A percentile compares a stretch with the other conserved stretches of the same genome.
Evolutionary conservation across 2,329 filamentous ascomycete species (phyloP).

Genomic region (Exophiala dermatitidis): DNA sequence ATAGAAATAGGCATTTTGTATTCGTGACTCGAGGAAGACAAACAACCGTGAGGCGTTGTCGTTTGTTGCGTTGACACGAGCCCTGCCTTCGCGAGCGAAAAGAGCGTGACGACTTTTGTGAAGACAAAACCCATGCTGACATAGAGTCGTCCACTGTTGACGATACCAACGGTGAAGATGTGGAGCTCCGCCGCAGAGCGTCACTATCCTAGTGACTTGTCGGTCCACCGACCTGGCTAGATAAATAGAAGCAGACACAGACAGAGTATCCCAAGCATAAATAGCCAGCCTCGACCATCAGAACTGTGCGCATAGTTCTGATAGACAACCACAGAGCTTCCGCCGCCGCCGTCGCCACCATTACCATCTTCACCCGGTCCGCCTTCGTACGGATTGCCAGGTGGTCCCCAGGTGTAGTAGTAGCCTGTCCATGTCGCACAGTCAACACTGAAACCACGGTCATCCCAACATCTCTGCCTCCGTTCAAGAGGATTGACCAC

Average conservation of each 20-base stretch:
- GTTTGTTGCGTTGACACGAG: too few species aligned
- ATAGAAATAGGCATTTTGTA: background rate
- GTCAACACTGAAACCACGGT: slow-evolving; percentile 27
- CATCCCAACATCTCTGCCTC: slow-evolving; percentile 27
- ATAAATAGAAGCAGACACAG: slow-evolving; percentile 15
- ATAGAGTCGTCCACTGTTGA: too few species aligned
- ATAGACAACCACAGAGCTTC: slow-evolving; percentile 20
- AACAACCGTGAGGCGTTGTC: background rate
- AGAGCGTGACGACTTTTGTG: too few species aligned
- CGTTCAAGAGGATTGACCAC: slow-evolving; percentile 19
- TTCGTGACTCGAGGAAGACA: background rate
- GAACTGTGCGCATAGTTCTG: slow-evolving; percentile 5
- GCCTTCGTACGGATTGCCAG: slow-evolving; percentile 23
- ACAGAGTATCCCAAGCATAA: slow-evolving; percentile 9
- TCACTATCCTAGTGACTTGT: background rate
- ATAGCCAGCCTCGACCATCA: slow-evolving; percentile 8
- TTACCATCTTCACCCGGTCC: slow-evolving; percentile 18
- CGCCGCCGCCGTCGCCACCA: slow-evolving; percentile 10
- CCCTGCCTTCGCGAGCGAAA: too few species aligned
- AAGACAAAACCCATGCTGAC: too few species aligned
- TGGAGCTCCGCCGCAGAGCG: background rate
- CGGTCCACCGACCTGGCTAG: background rate
- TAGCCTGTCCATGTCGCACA: slow-evolving; percentile 29
- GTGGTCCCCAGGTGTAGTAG: slow-evolving; percentile 27
- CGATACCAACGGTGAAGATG: too few species aligned